Conservation (phyloP, 805 yeast species). For the Lipomyces kockii region DNA sequence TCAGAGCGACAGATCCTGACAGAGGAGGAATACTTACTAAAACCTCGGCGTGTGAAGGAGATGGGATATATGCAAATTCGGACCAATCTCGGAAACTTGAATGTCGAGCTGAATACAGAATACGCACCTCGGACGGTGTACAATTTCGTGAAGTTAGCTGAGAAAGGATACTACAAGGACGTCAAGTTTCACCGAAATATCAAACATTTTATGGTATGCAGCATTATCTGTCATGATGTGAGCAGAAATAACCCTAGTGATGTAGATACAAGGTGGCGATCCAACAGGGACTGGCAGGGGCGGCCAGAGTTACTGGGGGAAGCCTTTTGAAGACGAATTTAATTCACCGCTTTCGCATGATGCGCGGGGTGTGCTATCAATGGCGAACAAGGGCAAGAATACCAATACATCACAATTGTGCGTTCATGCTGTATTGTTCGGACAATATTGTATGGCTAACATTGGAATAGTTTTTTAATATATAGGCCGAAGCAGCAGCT, state of each 20-base stretch:
- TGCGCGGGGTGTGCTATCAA: constrained; percentile 79
- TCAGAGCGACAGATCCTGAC: constrained; percentile 37
- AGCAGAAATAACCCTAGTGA: background rate
- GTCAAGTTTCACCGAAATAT: constrained; percentile 44
- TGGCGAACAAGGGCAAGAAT: constrained; percentile 94
- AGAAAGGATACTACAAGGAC: constrained; percentile 46
- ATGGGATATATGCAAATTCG: constrained; percentile 42
- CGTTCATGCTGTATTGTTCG: constrained; percentile 4
- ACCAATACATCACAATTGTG: constrained; percentile 86
- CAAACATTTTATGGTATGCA: constrained; percentile 41
- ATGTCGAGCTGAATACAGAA: constrained; percentile 68
- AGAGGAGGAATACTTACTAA: constrained; percentile 40
- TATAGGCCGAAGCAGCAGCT: constrained; percentile 73
- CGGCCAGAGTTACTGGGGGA: constrained; percentile 41
- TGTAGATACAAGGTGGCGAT: constrained; percentile 45
- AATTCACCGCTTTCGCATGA: constrained; percentile 74
- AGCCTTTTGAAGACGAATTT: constrained; percentile 44
- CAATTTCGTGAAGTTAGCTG: constrained; percentile 55
- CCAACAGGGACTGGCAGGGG: constrained; percentile 47
- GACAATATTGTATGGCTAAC: background rate
- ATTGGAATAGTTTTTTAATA: constrained; percentile 62
- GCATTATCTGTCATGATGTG: background rate
- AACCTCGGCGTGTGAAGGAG: constrained; percentile 39
- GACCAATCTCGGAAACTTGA: constrained; percentile 47
- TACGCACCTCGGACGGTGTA: constrained; percentile 59